phyloP scores from a whole-genome alignment of 225 moss, liverwort and hornwort species.

The Neckera pumila region DNA sequence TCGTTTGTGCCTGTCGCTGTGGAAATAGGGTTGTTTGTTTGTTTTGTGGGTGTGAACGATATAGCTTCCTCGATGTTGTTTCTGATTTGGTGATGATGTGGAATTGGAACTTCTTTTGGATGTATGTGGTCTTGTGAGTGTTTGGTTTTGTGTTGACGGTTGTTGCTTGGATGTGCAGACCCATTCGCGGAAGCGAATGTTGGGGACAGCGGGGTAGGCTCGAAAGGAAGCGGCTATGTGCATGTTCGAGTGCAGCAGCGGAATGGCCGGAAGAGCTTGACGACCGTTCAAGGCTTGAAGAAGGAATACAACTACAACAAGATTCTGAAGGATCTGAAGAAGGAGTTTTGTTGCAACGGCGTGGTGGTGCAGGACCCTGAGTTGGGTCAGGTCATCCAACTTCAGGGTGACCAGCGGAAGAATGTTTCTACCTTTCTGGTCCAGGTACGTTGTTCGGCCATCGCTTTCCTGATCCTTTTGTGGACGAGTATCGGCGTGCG shows the following conservation, averaged over 20 bases:
- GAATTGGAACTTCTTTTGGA: too few species aligned
- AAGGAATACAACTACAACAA: conserved; percentile 33
- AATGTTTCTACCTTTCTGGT: conserved; percentile 96
- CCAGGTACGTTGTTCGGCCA: background rate
- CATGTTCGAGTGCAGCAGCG: conserved; percentile 36
- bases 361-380: conserved; percentile 91
- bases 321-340: conserved; percentile 28
- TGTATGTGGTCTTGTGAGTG: background rate
- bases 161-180: conserved; percentile 10
- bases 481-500: background rate
- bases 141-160: background rate
- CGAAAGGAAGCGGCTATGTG: conserved; percentile 53
- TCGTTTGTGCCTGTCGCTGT: background rate
- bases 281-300: conserved; percentile 26
- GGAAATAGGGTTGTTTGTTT: background rate
- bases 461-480: background rate
- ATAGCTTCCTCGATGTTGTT: too few species aligned
- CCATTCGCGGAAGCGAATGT: conserved; percentile 99
- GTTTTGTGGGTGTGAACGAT: background rate
- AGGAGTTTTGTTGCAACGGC: conserved; percentile 65
- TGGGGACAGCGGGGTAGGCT: conserved; percentile 85
- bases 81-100: background rate
- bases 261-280: conserved; percentile 34
- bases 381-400: conserved; percentile 97
- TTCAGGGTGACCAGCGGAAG: conserved; percentile 51